These are phyloP conservation scores for Triticum urartu DNA, from an alignment of 176 grass and related monocot species.

Conservation along the genomic window DNA sequence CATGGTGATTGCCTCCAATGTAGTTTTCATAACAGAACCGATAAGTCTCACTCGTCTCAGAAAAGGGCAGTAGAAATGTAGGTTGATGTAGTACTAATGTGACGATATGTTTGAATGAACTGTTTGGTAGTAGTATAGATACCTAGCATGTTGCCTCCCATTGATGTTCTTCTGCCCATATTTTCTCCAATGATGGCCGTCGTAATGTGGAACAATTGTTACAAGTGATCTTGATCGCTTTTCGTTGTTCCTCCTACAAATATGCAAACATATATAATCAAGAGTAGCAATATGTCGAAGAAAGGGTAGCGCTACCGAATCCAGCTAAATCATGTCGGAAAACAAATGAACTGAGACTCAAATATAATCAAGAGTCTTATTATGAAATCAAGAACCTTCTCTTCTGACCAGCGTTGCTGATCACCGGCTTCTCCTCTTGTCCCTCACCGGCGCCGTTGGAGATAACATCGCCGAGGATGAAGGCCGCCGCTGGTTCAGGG, in stretches of 20 bases:
- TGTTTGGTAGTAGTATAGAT: background rate
- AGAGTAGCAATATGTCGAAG: background rate
- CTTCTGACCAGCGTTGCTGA: background rate
- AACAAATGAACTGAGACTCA: too few relatives aligned
- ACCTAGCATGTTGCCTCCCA: constrained; percentile 26
- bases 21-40: too few relatives aligned
- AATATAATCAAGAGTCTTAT: background rate
- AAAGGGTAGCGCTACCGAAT: background rate
- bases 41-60: too few relatives aligned
- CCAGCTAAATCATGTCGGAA: too few relatives aligned
- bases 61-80: too few relatives aligned
- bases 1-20: too few relatives aligned
- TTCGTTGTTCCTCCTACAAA: background rate
- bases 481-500: background rate
- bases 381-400: background rate
- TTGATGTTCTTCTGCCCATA: constrained; percentile 51
- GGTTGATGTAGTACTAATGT: too few relatives aligned
- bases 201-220: constrained; percentile 21
- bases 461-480: background rate
- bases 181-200: constrained; percentile 45
- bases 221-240: background rate
- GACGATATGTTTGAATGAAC: too few relatives aligned
- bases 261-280: background rate
- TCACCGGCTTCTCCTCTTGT: background rate
- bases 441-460: too few relatives aligned